A percentile compares a stretch with the other conserved stretches of the same genome.
Evolutionary conservation across 345 rosid species (phyloP).

Genomic region (Boechera stricta): DNA sequence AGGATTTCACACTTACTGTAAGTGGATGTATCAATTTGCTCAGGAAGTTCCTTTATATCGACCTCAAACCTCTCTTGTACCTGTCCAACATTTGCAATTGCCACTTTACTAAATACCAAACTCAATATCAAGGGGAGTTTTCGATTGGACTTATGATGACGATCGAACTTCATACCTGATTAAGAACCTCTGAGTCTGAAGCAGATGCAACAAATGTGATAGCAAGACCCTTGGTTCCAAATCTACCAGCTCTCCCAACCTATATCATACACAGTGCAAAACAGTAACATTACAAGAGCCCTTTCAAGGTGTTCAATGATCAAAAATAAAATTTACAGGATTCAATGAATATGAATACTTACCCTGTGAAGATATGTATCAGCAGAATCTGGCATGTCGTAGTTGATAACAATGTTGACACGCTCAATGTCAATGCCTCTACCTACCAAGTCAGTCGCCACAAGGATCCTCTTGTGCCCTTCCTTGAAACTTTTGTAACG

Average conservation of each 20-base stretch:
- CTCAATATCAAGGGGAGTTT: background rate
- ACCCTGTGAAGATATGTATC: slow-evolving; percentile 99
- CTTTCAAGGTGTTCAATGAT: background rate
- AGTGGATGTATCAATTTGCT: slow-evolving; percentile 93
- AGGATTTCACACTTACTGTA: slow-evolving; percentile 60
- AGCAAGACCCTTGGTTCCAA: slow-evolving; percentile 98
- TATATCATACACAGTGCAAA: slow-evolving; percentile 27
- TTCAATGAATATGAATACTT: background rate
- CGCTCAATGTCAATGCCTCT: slow-evolving; percentile 98
- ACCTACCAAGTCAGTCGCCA: slow-evolving; percentile 96
- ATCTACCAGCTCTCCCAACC: slow-evolving; percentile 99
- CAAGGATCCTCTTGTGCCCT: slow-evolving; percentile 97
- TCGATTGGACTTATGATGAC: background rate
- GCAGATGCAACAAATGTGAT: slow-evolving; percentile 95
- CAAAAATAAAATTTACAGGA: background rate
- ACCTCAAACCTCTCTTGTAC: slow-evolving; percentile 97
- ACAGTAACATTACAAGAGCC: background rate
- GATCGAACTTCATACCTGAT: slow-evolving; percentile 64
- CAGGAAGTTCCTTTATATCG: slow-evolving; percentile 95
- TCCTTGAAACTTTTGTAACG: slow-evolving; percentile 99
- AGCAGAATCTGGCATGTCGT: slow-evolving; percentile 99
- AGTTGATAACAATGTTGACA: slow-evolving; percentile 96
- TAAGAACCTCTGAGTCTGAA: slow-evolving; percentile 87
- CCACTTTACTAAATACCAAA: background rate
- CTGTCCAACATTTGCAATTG: slow-evolving; percentile 45